Evolutionary conservation across 1,284 basidiomycete species (phyloP).

Genomic region (Trametes versicolor): DNA sequence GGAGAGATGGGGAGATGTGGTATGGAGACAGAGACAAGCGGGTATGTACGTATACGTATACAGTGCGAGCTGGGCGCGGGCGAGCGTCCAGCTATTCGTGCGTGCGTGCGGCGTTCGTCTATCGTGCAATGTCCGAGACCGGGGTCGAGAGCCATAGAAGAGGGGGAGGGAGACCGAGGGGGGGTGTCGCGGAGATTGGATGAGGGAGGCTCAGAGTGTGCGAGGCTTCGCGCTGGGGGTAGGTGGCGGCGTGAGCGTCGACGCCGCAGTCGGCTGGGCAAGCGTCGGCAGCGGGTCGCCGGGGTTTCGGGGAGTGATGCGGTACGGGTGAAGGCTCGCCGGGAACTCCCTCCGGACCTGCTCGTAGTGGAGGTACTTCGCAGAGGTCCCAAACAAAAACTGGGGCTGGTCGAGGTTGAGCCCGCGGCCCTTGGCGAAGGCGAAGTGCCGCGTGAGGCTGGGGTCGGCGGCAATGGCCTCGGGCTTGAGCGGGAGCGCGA

Average conservation of each 20-base stretch:
- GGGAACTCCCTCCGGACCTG: constrained; percentile 54
- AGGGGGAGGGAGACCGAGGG: constrained; percentile 1
- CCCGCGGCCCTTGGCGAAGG: constrained; percentile 26
- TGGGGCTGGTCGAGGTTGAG: constrained; percentile 40
- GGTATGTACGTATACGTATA: constrained; percentile 18
- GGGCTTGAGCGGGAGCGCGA: constrained; percentile 22
- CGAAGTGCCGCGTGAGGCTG: constrained; percentile 7
- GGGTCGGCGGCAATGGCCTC: constrained; percentile 27
- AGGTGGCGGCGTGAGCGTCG: background rate
- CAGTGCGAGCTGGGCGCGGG: constrained; percentile 6
- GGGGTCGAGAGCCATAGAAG: background rate
- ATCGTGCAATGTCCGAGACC: constrained; percentile 22
- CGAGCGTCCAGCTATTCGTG: constrained; percentile 26
- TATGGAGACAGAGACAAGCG: constrained; percentile 25
- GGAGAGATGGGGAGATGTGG: constrained; percentile 4
- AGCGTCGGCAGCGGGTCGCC: constrained; percentile 12
- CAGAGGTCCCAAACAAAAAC: constrained; percentile 56
- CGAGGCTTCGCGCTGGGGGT: background rate
- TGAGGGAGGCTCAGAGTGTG: background rate
- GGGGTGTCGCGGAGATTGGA: background rate
- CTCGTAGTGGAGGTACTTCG: constrained; percentile 48
- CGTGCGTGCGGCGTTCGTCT: constrained; percentile 23
- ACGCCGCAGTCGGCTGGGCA: background rate
- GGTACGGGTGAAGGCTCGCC: constrained; percentile 65
- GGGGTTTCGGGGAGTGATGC: constrained; percentile 38